phyloP scores from a whole-genome alignment of 1,139 yeast genomes.

The Sugiyamaella grinbergsii region DNA sequence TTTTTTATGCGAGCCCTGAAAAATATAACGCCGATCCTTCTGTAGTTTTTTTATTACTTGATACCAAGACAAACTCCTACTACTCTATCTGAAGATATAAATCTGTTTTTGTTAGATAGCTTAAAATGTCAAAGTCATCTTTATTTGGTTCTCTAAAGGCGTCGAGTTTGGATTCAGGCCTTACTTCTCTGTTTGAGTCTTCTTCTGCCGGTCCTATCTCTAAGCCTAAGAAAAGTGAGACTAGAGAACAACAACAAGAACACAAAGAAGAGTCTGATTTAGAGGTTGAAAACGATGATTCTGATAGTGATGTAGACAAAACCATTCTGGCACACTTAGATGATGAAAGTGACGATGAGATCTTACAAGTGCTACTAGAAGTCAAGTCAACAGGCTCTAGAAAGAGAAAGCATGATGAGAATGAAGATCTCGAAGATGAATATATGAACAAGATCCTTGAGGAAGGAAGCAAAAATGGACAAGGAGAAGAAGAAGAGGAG shows the following conservation, averaged over 20 bases:
- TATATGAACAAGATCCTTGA: conserved; percentile 29
- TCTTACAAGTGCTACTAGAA: conserved; percentile 25
- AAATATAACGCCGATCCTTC: conserved; percentile 3
- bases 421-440: conserved; percentile 32
- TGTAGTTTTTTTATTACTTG: not conserved
- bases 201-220: conserved; percentile 15
- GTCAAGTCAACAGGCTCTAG: conserved; percentile 28
- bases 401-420: conserved; percentile 34
- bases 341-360: conserved; percentile 33
- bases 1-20: conserved; percentile 3
- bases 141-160: conserved; percentile 12
- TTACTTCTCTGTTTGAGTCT: conserved; percentile 11
- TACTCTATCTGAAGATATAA: not conserved
- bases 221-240: conserved; percentile 11
- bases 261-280: not conserved
- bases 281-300: conserved; percentile 39
- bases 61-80: not conserved
- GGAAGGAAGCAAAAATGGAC: conserved; percentile 25
- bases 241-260: not conserved
- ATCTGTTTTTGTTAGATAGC: not conserved
- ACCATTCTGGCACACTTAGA: conserved; percentile 20
- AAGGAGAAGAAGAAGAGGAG: conserved; percentile 25
- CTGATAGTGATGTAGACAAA: conserved; percentile 36
- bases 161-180: conserved; percentile 5
- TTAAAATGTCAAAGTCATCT: conserved; percentile 16